Base-by-base conservation (phyloP, 2,329 filamentous ascomycete genomes). In the Pseudocercospora eumusae region DNA sequence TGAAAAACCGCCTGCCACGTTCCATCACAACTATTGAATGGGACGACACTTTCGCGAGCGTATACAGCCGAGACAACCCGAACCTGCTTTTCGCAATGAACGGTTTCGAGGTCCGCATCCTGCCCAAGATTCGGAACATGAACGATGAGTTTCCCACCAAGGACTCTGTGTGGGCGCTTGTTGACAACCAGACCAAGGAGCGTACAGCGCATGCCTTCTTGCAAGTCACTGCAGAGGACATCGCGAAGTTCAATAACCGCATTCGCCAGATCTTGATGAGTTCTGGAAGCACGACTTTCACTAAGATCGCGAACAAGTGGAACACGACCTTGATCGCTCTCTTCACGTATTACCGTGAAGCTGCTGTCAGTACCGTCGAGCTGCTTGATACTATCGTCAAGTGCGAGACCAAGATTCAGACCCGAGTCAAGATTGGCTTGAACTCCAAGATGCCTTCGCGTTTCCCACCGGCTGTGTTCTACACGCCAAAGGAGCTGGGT, bases 281-380 rank as follows among this genome's bases (percentile, higher is more conserved):
- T 10, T 98, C 95, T 62, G 96, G 95, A n/a, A 96, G 92, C 4
- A 99, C 95, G 0, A 99, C 95, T 0, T 99, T 99, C 79, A 99
- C 95, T 50, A 99, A 99, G 84, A 99, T 99, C 73, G 95, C 96
- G 52, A 99, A 99, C 80, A 99, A 99, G 80, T 99, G 96, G 95
- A 99, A 99, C 78, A 99, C 95, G 0, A 95, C 92, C 1, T 79
- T 99, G 68, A 99, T 99, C 72, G 93, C 95, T 0, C 84, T 99
- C 25, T 99, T 99, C 79, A 98, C 95, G 0, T 99, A 99, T 78
- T 99, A 99, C 75, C 91, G 95, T 75, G 95, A 99, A 75, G 95
- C 95, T 53, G 95, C 95, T 15, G 93, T 98, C 1, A 96, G 93
- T 0, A 99, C 96, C 0, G 91, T 98, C 64, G 90, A 92, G 64